A percentile compares a stretch with the other conserved stretches of the same genome.
Evolutionary conservation across 2,329 filamentous ascomycete species (phyloP).

Genomic region (Phaeomoniella chlamydospora): DNA sequence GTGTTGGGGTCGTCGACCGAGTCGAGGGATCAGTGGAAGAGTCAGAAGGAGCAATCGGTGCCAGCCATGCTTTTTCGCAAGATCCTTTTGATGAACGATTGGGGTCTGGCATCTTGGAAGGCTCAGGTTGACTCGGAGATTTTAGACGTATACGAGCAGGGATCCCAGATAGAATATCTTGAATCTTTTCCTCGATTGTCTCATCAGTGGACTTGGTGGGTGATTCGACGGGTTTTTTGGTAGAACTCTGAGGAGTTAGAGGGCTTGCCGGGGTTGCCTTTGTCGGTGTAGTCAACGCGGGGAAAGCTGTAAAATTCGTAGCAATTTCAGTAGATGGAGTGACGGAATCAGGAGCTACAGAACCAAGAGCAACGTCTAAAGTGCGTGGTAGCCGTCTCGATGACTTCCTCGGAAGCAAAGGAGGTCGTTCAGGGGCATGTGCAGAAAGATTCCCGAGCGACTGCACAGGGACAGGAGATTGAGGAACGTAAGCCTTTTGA

Average conservation of each 20-base stretch:
- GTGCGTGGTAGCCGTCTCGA: conserved; percentile 10
- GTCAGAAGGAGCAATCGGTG: conserved; percentile 18
- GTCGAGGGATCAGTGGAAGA: conserved; percentile 19
- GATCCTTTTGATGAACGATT: no score
- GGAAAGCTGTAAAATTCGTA: conserved; percentile 1
- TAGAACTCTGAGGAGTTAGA: no score
- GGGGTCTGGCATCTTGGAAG: no score
- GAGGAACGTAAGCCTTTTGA: no score
- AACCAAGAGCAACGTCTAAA: no score
- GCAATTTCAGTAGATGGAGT: conserved; percentile 11
- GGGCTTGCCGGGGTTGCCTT: conserved; percentile 5
- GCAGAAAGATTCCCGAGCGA: conserved; percentile 5
- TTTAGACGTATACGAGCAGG: conserved; percentile 67
- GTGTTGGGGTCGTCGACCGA: conserved; percentile 43
- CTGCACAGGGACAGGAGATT: no score
- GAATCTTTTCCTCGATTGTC: conserved; percentile 66
- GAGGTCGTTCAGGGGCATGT: conserved; percentile 7
- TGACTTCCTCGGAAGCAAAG: conserved; percentile 8
- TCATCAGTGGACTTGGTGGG: conserved; percentile 39
- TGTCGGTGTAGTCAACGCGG: conserved; percentile 1
- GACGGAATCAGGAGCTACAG: conserved; percentile 7
- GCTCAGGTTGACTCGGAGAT: conserved; percentile 23
- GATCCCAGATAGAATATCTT: conserved; percentile 60
- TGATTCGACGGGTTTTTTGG: conserved; percentile 23
- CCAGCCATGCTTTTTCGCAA: conserved; percentile 15